Percentiles rank a stretch among this genome's conserved stretches.
Conservation (phyloP, 1,284 basidiomycete species). For the Ganoderma resinaceum region DNA sequence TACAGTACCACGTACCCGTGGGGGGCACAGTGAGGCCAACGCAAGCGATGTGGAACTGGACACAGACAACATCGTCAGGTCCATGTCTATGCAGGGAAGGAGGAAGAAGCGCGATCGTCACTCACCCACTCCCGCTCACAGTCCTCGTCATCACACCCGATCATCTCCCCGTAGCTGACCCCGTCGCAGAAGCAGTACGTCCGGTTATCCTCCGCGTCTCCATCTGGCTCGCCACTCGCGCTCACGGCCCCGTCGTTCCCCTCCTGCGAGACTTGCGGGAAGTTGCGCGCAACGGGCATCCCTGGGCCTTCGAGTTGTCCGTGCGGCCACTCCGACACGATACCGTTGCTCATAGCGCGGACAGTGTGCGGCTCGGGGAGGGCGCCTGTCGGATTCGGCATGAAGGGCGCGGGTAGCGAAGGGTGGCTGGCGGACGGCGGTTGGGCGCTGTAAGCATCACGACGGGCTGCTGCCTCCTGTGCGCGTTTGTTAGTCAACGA, state of each 20-base stretch:
- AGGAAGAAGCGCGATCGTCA: slow-evolving; percentile 33
- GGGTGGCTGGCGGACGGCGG: slow-evolving; percentile 50
- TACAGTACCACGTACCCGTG: slow-evolving; percentile 86
- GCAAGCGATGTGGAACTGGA: slow-evolving; percentile 87
- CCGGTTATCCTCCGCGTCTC: slow-evolving; percentile 73
- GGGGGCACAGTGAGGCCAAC: slow-evolving; percentile 78
- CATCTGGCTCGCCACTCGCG: slow-evolving; percentile 51
- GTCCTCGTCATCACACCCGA: slow-evolving; percentile 91
- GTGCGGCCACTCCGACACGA: slow-evolving; percentile 48
- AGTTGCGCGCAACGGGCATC: slow-evolving; percentile 65
- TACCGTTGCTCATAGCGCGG: slow-evolving; percentile 31
- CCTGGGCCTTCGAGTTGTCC: slow-evolving; percentile 77
- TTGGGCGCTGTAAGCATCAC: slow-evolving; percentile 45
- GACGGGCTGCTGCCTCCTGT: slow-evolving; percentile 35
- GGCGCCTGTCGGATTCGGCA: slow-evolving; percentile 25
- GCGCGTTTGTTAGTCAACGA: slow-evolving; percentile 33
- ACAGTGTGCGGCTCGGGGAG: slow-evolving; percentile 23
- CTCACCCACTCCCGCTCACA: slow-evolving; percentile 96
- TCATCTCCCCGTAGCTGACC: slow-evolving; percentile 95
- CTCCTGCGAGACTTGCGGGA: slow-evolving; percentile 25
- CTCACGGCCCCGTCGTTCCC: slow-evolving; percentile 36
- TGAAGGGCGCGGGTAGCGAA: slow-evolving; percentile 49
- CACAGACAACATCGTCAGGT: slow-evolving; percentile 14
- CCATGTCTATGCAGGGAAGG: neutral
- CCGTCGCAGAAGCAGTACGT: slow-evolving; percentile 92